phyloP scores from a whole-genome alignment of 75 land plant genomes.

The Isoetes taiwanensis region DNA sequence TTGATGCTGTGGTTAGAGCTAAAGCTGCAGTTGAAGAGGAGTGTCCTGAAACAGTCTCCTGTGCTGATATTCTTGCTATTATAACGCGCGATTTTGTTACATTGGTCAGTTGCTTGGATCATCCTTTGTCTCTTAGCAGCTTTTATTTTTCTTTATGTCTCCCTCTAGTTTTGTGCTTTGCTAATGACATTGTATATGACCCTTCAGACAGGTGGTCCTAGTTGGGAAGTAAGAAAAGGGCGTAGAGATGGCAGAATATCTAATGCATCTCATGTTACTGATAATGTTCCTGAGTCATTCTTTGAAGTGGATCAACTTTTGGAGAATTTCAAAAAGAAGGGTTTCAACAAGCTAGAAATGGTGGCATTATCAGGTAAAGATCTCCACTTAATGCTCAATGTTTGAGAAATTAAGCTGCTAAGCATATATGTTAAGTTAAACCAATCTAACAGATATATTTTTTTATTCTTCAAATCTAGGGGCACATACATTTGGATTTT shows the following conservation, averaged over 20 bases:
- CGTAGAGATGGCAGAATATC: conserved; percentile 43
- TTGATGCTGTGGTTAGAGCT: conserved; percentile 60
- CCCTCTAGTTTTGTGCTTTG: neutral
- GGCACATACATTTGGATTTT: conserved; percentile 62
- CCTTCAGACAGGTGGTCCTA: conserved; percentile 45
- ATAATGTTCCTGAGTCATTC: conserved; percentile 25
- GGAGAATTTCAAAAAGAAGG: conserved; percentile 22
- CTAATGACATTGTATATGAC: neutral
- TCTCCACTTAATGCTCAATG: neutral
- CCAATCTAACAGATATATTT: neutral
- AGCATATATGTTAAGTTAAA: neutral
- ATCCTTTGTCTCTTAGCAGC: neutral
- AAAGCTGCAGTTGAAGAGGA: conserved; percentile 55
- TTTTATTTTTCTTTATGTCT: neutral
- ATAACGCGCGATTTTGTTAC: conserved; percentile 55
- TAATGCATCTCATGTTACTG: conserved; percentile 16
- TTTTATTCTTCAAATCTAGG: conserved; percentile 8
- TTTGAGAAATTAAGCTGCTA: neutral
- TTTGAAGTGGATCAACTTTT: conserved; percentile 23
- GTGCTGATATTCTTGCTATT: conserved; percentile 67
- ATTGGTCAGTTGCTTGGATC: conserved; percentile 27
- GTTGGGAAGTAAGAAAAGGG: conserved; percentile 32
- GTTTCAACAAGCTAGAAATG: conserved; percentile 39
- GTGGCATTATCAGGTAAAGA: conserved; percentile 23
- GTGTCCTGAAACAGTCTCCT: conserved; percentile 77